Percentiles rank a stretch among this genome's conserved stretches.
phyloP scores from a whole-genome alignment of 164 flowering plant species.

The Nelumbo lutea region DNA sequence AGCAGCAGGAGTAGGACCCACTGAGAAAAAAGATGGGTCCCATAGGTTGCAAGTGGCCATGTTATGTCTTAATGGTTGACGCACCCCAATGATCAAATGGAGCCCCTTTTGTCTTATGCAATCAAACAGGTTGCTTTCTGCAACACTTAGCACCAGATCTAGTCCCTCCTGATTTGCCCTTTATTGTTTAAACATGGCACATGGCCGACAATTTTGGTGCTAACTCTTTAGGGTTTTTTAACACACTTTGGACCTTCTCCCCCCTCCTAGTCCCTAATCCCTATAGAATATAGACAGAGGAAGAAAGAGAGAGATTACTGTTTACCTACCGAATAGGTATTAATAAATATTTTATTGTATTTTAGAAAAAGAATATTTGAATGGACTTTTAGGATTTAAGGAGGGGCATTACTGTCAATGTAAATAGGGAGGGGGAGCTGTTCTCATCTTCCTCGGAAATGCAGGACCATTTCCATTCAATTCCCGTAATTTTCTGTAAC shows the following conservation, averaged over 20 bases:
- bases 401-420: constrained; percentile 14
- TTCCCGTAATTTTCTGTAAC: constrained; percentile 27
- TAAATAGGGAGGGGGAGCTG: not conserved
- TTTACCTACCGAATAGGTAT: not conserved
- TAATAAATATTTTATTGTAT: too few species aligned
- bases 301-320: too few species aligned
- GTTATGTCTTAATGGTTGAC: not conserved
- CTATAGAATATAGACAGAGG: too few species aligned
- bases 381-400: not conserved
- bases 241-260: too few species aligned
- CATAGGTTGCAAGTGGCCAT: not conserved
- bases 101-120: too few species aligned
- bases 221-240: too few species aligned
- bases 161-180: too few species aligned
- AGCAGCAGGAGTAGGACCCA: not conserved
- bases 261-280: too few species aligned
- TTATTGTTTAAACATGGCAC: not conserved
- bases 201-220: not conserved
- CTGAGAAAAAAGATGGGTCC: not conserved
- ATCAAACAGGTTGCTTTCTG: too few species aligned
- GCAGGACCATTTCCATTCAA: constrained; percentile 16
- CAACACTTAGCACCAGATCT: too few species aligned
- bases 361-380: not conserved
- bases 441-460: constrained; percentile 13
- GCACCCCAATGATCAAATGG: too few species aligned